Evolutionary conservation across 2,329 filamentous ascomycete species (phyloP).

Genomic region (Helotiales sp.): DNA sequence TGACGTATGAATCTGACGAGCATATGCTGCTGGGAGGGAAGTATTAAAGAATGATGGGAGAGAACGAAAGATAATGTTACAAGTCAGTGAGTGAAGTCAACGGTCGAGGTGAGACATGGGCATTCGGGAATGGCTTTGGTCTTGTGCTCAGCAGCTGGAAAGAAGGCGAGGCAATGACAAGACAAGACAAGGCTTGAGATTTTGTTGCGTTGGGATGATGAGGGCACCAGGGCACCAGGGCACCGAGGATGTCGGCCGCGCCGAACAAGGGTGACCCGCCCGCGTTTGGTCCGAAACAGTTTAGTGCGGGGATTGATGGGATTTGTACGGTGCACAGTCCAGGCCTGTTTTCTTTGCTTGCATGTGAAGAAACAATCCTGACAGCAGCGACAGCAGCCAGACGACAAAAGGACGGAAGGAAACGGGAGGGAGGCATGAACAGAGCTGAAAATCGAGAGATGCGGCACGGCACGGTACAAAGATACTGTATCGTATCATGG

Average conservation of each 20-base stretch:
- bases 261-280: not conserved
- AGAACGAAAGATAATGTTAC: not conserved
- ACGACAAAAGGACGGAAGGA: not conserved
- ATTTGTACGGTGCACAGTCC: not conserved
- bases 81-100: not conserved
- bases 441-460: too few relatives aligned
- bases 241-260: not conserved
- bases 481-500: too few relatives aligned
- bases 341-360: constrained; percentile 1
- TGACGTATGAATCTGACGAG: constrained; percentile 28
- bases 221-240: not conserved
- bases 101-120: constrained; percentile 20
- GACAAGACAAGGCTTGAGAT: not conserved
- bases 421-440: too few relatives aligned
- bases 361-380: constrained; percentile 4
- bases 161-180: too few relatives aligned
- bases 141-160: constrained; percentile 27
- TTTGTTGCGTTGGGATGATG: constrained; percentile 24
- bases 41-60: not conserved
- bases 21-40: constrained; percentile 27
- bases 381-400: not conserved
- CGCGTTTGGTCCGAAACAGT: not conserved
- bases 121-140: constrained; percentile 9
- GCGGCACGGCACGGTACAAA: too few relatives aligned
- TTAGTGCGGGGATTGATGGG: constrained; percentile 11